Conservation (phyloP, 1,284 basidiomycete species). For the Ceratobasidium sp. region DNA sequence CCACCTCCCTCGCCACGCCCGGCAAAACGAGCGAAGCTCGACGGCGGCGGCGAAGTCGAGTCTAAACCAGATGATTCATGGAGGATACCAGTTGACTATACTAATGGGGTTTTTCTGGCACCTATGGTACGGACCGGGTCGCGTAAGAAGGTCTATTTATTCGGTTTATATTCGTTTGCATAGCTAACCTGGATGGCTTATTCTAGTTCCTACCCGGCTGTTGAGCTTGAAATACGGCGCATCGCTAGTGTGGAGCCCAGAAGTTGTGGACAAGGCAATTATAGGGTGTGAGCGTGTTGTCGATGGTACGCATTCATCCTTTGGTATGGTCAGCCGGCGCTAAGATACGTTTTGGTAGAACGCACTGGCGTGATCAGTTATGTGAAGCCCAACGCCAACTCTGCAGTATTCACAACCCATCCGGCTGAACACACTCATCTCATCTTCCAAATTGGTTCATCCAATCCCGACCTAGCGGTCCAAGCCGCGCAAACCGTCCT, state of each 20-base stretch:
- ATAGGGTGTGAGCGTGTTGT: conserved; percentile 83
- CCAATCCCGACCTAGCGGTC: conserved; percentile 88
- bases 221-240: conserved; percentile 94
- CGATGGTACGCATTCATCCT: conserved; percentile 65
- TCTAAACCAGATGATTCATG: conserved; percentile 4
- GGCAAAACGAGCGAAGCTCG: conserved; percentile 14
- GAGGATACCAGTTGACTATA: conserved; percentile 50
- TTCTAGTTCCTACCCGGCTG: conserved; percentile 77
- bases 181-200: not conserved
- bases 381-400: conserved; percentile 68
- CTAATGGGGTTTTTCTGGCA: conserved; percentile 85
- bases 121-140: conserved; percentile 95
- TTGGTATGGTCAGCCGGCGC: not conserved
- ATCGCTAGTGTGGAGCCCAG: conserved; percentile 95
- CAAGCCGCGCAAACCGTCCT: conserved; percentile 87
- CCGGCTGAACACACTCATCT: conserved; percentile 92
- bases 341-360: conserved; percentile 56
- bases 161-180: conserved; percentile 28
- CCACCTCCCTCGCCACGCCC: conserved; percentile 23
- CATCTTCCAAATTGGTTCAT: conserved; percentile 91
- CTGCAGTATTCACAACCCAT: conserved; percentile 88
- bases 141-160: conserved; percentile 58
- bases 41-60: not conserved
- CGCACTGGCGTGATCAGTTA: conserved; percentile 89
- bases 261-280: conserved; percentile 96